A percentile compares a stretch with the other conserved stretches of the same genome.
These are phyloP conservation scores for Barnettozyma californica DNA, from an alignment of 805 yeast species.

Conservation along the genomic window DNA sequence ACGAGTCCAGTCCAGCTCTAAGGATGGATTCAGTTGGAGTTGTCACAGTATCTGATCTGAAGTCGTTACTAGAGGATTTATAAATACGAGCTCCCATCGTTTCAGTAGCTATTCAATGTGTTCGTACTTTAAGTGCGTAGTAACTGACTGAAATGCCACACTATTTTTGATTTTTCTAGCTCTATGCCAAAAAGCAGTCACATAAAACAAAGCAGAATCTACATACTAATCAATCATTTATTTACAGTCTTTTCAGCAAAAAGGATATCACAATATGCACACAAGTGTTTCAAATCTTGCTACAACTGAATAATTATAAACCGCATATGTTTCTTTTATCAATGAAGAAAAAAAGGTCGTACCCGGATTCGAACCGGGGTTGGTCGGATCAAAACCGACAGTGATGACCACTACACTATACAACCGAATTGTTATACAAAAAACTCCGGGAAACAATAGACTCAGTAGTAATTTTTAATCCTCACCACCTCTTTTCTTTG, in stretches of 20 bases:
- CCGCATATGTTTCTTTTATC: too few species aligned
- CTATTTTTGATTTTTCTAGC: too few species aligned
- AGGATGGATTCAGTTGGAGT: conserved; percentile 77
- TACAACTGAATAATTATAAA: too few species aligned
- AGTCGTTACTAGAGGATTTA: conserved; percentile 38
- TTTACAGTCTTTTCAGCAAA: too few species aligned
- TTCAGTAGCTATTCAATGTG: too few species aligned
- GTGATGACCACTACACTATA: conserved; percentile 59
- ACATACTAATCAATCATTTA: too few species aligned
- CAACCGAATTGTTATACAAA: conserved; percentile 29
- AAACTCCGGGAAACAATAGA: neutral
- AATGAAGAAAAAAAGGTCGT: conserved; percentile 46
- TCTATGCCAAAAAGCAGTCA: too few species aligned
- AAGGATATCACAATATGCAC: too few species aligned
- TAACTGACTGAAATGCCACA: neutral
- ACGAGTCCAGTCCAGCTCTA: conserved; percentile 47
- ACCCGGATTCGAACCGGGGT: conserved; percentile 88
- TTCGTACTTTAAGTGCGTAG: neutral
- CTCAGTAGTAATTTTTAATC: too few species aligned
- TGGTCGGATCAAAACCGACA: conserved; percentile 57
- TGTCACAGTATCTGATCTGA: conserved; percentile 84
- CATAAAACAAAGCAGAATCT: too few species aligned
- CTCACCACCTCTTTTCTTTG: too few species aligned
- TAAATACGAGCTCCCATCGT: neutral
- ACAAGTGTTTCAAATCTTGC: too few species aligned